A percentile compares a stretch with the other conserved stretches of the same genome.
phyloP scores from a whole-genome alignment of 164 flowering plant genomes.

The Magnolia kwangsiensis region DNA sequence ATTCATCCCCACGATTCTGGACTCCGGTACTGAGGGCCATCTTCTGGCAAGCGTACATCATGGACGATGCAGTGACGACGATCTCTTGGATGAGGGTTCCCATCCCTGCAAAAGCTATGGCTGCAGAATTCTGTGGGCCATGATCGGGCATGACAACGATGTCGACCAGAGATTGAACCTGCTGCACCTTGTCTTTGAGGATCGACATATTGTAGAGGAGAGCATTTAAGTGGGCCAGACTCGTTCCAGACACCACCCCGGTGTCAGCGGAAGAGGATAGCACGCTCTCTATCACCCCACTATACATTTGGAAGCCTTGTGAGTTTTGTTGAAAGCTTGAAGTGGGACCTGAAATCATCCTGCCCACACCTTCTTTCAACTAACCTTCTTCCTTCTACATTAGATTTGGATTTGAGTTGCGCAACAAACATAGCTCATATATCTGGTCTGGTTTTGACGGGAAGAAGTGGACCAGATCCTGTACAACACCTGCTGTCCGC shows the following conservation, averaged over 20 bases:
- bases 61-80: conserved; percentile 54
- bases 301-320: conserved; percentile 26
- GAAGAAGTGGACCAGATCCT: neutral
- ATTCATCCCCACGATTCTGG: neutral
- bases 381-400: neutral
- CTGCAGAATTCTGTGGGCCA: conserved; percentile 23
- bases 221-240: conserved; percentile 22
- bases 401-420: neutral
- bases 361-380: neutral
- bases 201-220: conserved; percentile 50
- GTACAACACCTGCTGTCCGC: too few relatives aligned
- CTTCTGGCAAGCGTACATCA: conserved; percentile 68
- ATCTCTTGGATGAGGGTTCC: conserved; percentile 53
- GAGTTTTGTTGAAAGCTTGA: conserved; percentile 26
- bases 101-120: conserved; percentile 40
- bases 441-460: neutral
- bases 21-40: conserved; percentile 16
- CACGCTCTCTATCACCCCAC: conserved; percentile 12
- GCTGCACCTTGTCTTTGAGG: conserved; percentile 55
- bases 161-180: conserved; percentile 42
- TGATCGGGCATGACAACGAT: conserved; percentile 29
- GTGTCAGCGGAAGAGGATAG: conserved; percentile 15
- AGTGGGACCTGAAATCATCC: conserved; percentile 27
- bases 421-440: neutral
- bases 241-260: neutral